Evolutionary conservation across 768 basidiomycete species (phyloP).

Genomic region (Amylocystis lapponica): DNA sequence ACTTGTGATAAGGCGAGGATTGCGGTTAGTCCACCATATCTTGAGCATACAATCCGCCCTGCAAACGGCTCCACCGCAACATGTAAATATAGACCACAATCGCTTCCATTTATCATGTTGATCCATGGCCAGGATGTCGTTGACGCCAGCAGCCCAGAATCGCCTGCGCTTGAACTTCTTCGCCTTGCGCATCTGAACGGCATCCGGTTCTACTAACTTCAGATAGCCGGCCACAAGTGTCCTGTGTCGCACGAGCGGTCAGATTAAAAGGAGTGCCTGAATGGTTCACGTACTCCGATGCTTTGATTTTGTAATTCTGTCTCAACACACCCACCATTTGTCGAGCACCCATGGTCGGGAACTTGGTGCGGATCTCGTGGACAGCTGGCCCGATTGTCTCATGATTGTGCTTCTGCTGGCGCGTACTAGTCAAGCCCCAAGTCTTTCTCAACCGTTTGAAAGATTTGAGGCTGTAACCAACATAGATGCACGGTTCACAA

Average conservation of each 20-base stretch:
- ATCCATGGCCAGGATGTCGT: conserved; percentile 31
- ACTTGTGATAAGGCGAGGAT: conserved; percentile 18
- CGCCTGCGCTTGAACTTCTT: conserved; percentile 20
- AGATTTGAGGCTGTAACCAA: background rate
- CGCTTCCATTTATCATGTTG: conserved; percentile 44
- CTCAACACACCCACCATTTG: background rate
- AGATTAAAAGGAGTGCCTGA: no score
- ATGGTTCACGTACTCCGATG: background rate
- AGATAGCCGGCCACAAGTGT: no score
- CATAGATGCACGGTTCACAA: background rate
- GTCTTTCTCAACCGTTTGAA: background rate
- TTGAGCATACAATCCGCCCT: conserved; percentile 28
- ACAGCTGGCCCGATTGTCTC: background rate
- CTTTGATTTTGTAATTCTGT: background rate
- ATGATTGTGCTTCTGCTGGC: background rate
- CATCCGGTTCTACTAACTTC: no score
- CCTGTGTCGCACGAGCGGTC: no score
- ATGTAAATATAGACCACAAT: conserved; percentile 35
- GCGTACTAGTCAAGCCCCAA: background rate
- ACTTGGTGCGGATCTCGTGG: background rate
- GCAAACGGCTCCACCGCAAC: conserved; percentile 31
- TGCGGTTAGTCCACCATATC: conserved; percentile 42
- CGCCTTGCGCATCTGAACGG: background rate
- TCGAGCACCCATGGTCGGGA: background rate
- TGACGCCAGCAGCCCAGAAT: conserved; percentile 38